Evolutionary conservation across 441 rosid species (phyloP).

Genomic region (Populus tomentosa): DNA sequence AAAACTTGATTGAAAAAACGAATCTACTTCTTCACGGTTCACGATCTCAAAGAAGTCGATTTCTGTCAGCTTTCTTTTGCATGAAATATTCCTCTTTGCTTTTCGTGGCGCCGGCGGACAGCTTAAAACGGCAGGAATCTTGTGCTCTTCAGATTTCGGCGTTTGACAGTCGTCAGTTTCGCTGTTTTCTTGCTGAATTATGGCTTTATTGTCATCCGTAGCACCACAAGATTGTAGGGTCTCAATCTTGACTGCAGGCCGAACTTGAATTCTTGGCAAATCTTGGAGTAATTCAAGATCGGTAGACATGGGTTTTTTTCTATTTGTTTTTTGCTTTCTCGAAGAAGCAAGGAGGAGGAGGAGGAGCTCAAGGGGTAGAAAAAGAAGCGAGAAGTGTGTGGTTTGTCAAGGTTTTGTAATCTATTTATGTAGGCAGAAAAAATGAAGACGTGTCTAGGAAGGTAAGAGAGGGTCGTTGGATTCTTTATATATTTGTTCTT

Average conservation of each 20-base stretch:
- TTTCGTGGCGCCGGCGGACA: conserved; percentile 79
- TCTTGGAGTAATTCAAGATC: conserved; percentile 43
- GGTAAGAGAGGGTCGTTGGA: conserved; percentile 29
- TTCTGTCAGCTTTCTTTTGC: conserved; percentile 49
- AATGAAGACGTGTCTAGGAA: conserved; percentile 31
- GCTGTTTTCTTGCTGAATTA: background rate
- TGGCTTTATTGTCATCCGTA: background rate
- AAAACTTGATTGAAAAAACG: conserved; percentile 43
- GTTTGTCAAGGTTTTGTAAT: background rate
- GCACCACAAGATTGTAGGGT: conserved; percentile 13
- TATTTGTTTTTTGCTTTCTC: background rate
- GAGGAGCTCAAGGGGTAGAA: background rate
- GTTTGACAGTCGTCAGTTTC: conserved; percentile 38
- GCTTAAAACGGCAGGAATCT: conserved; percentile 45
- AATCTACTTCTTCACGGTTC: conserved; percentile 53
- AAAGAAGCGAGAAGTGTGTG: background rate
- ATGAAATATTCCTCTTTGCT: conserved; percentile 30
- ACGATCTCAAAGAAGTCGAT: conserved; percentile 43
- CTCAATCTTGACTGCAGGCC: conserved; percentile 28
- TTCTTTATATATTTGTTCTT: conserved; percentile 7
- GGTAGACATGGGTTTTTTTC: conserved; percentile 23
- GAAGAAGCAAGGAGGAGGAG: background rate
- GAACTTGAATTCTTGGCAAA: conserved; percentile 25
- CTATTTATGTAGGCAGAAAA: conserved; percentile 1
- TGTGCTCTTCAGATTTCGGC: conserved; percentile 60